A percentile compares a stretch with the other conserved stretches of the same genome.
Conservation (phyloP, 2,329 filamentous ascomycete genomes). For the Aspergillus pseudotamarii region DNA sequence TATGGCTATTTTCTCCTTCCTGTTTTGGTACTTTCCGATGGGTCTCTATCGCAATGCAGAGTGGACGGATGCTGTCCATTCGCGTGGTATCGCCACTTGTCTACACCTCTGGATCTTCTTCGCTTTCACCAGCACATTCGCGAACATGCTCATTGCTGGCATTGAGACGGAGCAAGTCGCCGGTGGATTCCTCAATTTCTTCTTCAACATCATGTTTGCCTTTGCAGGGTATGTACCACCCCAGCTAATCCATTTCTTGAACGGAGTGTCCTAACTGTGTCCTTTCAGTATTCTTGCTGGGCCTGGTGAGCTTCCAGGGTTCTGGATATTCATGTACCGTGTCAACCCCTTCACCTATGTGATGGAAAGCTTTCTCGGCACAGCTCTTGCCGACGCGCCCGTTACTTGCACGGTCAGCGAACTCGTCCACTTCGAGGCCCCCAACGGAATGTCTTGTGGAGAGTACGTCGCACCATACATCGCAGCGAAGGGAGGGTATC, state of each 20-base stretch:
- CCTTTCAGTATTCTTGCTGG: constrained; percentile 4
- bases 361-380: constrained; percentile 18
- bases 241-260: no score
- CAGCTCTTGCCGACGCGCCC: not conserved
- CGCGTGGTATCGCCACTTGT: no score
- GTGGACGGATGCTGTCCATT: not conserved
- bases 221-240: no score
- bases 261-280: no score
- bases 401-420: constrained; percentile 9
- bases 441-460: constrained; percentile 2
- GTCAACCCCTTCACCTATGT: constrained; percentile 22
- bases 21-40: constrained; percentile 83
- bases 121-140: not conserved
- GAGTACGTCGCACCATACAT: constrained; percentile 9
- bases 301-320: constrained; percentile 12
- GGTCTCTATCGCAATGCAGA: constrained; percentile 9
- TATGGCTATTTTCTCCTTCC: constrained; percentile 57
- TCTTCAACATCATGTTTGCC: no score
- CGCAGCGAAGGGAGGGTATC: not conserved
- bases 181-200: no score
- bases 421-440: constrained; percentile 4
- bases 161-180: no score
- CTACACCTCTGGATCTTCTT: not conserved
- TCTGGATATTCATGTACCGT: constrained; percentile 22
- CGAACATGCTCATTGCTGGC: no score